These are phyloP conservation scores for Microdochium paspali DNA, from an alignment of 2,329 filamentous ascomycete species.

Conservation along the genomic window DNA sequence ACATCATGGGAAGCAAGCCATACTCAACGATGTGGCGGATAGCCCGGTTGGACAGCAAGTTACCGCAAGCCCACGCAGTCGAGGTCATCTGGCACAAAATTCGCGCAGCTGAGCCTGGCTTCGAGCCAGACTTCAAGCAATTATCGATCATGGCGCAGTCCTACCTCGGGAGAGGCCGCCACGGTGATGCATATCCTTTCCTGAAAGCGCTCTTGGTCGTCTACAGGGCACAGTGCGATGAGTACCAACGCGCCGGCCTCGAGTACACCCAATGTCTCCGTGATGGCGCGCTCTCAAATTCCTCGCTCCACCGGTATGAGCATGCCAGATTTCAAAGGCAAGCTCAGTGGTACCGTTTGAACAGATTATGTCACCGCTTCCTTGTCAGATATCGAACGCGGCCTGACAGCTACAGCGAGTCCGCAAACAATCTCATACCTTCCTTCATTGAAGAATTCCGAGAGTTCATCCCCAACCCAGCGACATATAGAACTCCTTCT, in stretches of 20 bases:
- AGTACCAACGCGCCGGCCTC: constrained; percentile 13
- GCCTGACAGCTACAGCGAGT: constrained; percentile 1
- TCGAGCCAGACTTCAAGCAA: constrained; percentile 47
- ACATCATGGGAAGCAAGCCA: constrained; percentile 38
- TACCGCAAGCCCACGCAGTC: constrained; percentile 33
- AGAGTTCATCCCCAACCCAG: constrained; percentile 29
- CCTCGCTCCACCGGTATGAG: constrained; percentile 11
- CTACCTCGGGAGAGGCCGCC: constrained; percentile 6
- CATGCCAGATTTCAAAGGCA: constrained; percentile 16
- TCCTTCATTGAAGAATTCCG: constrained; percentile 35
- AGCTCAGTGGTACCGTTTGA: constrained; percentile 21
- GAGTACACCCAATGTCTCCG: constrained; percentile 14
- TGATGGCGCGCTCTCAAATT: constrained; percentile 10
- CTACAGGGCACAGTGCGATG: constrained; percentile 16
- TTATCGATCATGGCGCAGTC: constrained; percentile 40
- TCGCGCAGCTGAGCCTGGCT: constrained; percentile 44
- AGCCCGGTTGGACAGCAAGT: constrained; percentile 17
- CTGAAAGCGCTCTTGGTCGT: constrained; percentile 17
- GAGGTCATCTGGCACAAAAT: constrained; percentile 49
- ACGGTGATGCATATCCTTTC: constrained; percentile 9
- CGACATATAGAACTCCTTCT: constrained; percentile 23
- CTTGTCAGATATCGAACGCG: constrained; percentile 8
- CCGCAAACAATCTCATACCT: constrained; percentile 23
- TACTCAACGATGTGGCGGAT: constrained; percentile 24
- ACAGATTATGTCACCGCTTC: constrained; percentile 14